Evolutionary conservation across 1,139 yeast species (phyloP), one percentile per base, ranked within the genome.

Genomic region (Candida sanyaensis): DNA sequence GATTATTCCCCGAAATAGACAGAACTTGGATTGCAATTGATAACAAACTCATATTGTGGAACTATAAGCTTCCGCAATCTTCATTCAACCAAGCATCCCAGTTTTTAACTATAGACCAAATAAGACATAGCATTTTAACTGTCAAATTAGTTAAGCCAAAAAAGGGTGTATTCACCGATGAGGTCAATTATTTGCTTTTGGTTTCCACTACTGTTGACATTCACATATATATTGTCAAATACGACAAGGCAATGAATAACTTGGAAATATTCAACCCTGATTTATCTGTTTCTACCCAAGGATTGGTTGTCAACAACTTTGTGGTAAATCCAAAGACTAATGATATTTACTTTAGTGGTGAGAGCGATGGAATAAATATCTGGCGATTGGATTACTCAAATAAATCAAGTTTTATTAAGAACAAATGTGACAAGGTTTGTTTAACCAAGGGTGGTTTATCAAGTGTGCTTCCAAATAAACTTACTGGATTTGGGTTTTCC

Each of bases 341-440:
- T 43, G 92, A 95, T 48, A 81, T 95, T 6, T 90, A 88, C 63
- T 89, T 95, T 63, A 77, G 88, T 17, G 96, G 96, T 10, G 75
- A 80, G 52, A 76, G 86, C 17, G 91, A 88, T 56, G 96, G 93
- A 2, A 71, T 80, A 41, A 84, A 92, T 57, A 76, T 95, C 43
- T 93, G 97, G 96, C 91, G 90, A 61, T 73, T 93, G 49, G 85
- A 83, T 51, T 95, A 95, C 62, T 81, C 92, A n/a, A 87, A 85
- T 54, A 82, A 87, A 33, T 93, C 92, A 42, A 86, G 90, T 44
- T 93, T 97, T 88, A 90, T 90, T 61, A 83, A 86, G 53, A 87
- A 88, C 60, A 86, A 84, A 58, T 89, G 96, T 61, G 84, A 83
- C 55, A 91, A 90, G 63, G 81, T 86, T 30, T 89, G 97, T 62